These are phyloP conservation scores for Globisporangium cystogenes DNA, from an alignment of 352 stramenopile species.

Conservation along the genomic window DNA sequence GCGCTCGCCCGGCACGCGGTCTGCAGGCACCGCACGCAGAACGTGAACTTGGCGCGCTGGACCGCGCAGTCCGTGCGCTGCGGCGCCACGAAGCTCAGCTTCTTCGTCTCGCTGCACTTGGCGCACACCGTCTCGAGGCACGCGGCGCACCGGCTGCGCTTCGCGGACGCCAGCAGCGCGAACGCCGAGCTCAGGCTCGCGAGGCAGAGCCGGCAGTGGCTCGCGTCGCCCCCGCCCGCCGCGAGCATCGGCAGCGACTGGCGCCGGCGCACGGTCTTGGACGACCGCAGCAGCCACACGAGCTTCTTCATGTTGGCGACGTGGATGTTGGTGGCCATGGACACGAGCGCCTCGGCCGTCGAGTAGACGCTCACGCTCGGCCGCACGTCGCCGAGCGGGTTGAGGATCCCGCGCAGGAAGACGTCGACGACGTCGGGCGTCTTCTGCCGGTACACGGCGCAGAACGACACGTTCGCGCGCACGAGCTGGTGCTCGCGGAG, in stretches of 20 bases:
- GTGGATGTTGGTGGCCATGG: slow-evolving; percentile 25
- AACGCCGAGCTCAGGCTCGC: slow-evolving; percentile 22
- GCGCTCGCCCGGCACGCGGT: no score
- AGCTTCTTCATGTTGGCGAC: slow-evolving; percentile 70
- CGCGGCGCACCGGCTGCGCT: slow-evolving; percentile 18
- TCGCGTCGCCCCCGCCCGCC: background rate
- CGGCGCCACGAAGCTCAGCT: slow-evolving; percentile 32
- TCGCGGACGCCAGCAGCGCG: slow-evolving; percentile 19
- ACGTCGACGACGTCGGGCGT: slow-evolving; percentile 33
- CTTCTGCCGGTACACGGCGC: slow-evolving; percentile 44
- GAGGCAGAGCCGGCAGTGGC: background rate
- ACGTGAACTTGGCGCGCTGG: background rate
- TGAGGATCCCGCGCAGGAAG: slow-evolving; percentile 33
- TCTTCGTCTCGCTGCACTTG: slow-evolving; percentile 28
- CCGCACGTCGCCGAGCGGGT: slow-evolving; percentile 21
- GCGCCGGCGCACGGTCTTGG: no score
- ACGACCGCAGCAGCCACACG: slow-evolving; percentile 29
- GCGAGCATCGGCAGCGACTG: background rate
- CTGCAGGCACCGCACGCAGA: background rate
- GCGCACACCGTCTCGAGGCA: slow-evolving; percentile 28
- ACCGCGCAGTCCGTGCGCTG: slow-evolving; percentile 10
- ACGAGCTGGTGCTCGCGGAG: slow-evolving; percentile 18
- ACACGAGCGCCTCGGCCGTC: slow-evolving; percentile 23
- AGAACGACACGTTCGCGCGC: slow-evolving; percentile 41
- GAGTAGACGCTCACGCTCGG: slow-evolving; percentile 25